A percentile compares a stretch with the other conserved stretches of the same genome.
phyloP scores from a whole-genome alignment of 306 rosid species.

The Ormosia semicastrata region DNA sequence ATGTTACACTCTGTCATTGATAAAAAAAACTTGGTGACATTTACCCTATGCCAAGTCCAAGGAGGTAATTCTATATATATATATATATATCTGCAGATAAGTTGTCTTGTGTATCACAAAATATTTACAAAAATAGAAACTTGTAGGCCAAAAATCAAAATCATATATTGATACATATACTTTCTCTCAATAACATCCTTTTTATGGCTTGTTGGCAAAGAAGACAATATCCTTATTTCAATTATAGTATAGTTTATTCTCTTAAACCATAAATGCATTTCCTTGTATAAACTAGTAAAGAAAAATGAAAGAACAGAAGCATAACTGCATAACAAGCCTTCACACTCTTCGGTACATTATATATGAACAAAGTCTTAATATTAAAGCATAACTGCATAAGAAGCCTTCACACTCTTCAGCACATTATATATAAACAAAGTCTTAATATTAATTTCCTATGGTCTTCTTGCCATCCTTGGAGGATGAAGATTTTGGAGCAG shows the following conservation, averaged over 20 bases:
- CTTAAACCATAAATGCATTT: background rate
- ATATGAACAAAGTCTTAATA: background rate
- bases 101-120: background rate
- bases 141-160: background rate
- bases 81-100: background rate
- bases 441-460: background rate
- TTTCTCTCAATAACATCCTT: background rate
- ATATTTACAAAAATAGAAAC: background rate
- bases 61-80: no score
- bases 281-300: background rate
- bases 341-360: background rate
- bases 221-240: background rate
- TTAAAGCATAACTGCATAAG: background rate
- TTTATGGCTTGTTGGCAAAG: background rate
- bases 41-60: no score
- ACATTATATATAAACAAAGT: background rate
- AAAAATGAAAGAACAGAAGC: background rate
- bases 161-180: background rate
- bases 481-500: conserved; percentile 32
- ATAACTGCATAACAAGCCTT: background rate
- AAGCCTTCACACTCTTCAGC: background rate
- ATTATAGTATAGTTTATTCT: background rate
- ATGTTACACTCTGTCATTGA: no score
- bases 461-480: background rate
- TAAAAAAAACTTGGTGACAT: no score